Evolutionary conservation across 495 filamentous ascomycete species (phyloP), one percentile per base, ranked within the genome.

Genomic region (Glutinoglossum americanum): DNA sequence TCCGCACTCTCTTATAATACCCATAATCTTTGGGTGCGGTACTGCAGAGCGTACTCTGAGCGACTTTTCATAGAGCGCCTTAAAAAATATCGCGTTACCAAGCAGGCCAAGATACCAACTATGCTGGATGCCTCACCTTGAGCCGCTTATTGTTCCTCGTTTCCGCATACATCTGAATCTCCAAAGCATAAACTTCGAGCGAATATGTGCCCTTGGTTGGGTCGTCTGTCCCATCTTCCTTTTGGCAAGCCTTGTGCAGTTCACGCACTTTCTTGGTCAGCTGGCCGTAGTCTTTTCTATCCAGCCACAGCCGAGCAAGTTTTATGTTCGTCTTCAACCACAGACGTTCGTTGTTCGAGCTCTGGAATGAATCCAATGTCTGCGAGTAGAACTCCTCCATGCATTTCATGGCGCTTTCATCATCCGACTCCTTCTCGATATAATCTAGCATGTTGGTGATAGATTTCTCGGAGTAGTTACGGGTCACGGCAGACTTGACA

Each of bases 291-390:
- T 96, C 83, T 64, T 90, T 93, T 59, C 87, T 80, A 60, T 94
- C 89, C 13, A 98, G 75, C 73, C 87, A 89, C 15, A 98, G 74
- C 59, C 84, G 83, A 32, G 92, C 88, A 6, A 98, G 77, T 71
- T 98, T 98, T 64, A 95, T 94, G 66, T 94, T 97, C 0, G 93
- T 97, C 75, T 97, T 97, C 44, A 98, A 74, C 92, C 92, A 98
- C 57, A 98, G 72, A 53, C 92, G 80, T 70, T 98, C 92, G 65
- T 97, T 97, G 69, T 97, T 98, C 21, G 89, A 96, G 63, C 81
- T 93, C 69, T 96, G 89, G 71, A 98, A 97, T 19, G 92, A 92
- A 59, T 84, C 75, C 25, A 98, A 80, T 1, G 92, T 97, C 64
- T 87, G 70, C 9, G 87, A 90, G 69, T 97, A 98, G 74, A 98